Percentiles rank a stretch among this genome's conserved stretches.
These are phyloP conservation scores for Pseudocercospora fijiensis DNA, from an alignment of 2,329 filamentous ascomycete genomes.

Conservation along the genomic window DNA sequence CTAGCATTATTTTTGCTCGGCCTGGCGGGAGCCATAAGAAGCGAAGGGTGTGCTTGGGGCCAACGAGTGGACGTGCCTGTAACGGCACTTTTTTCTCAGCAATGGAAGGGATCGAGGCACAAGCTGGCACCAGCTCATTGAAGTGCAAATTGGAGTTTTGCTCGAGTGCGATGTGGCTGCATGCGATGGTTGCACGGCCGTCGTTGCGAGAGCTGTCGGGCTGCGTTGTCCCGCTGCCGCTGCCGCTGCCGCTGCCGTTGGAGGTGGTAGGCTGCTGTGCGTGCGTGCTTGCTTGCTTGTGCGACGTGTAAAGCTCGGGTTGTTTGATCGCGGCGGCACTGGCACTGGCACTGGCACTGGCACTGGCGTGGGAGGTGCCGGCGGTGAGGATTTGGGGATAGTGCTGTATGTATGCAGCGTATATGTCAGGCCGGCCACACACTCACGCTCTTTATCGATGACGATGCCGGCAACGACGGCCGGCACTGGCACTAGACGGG, in stretches of 20 bases:
- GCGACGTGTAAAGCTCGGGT: not conserved
- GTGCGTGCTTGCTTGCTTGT: not conserved
- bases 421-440: not conserved
- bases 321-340: not conserved
- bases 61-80: slow-evolving; percentile 26
- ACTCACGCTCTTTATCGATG: not conserved
- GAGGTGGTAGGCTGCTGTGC: not conserved
- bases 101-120: not conserved
- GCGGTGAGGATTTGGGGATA: not conserved
- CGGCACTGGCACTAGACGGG: too few relatives aligned
- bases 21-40: slow-evolving; percentile 28
- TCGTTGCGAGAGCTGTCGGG: slow-evolving; percentile 8
- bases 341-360: too few relatives aligned
- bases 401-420: not conserved
- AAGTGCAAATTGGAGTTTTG: slow-evolving; percentile 5
- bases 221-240: slow-evolving; percentile 1
- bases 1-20: slow-evolving; percentile 20
- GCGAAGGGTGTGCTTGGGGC: slow-evolving; percentile 10
- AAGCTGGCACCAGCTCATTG: not conserved
- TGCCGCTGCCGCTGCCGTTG: not conserved
- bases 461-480: not conserved
- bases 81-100: not conserved
- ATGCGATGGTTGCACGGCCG: slow-evolving; percentile 8
- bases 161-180: slow-evolving; percentile 12
- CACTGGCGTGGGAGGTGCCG: slow-evolving; percentile 2